Percentiles rank a stretch among this genome's conserved stretches.
Evolutionary conservation across 768 basidiomycete genomes (phyloP).

Genomic region (Mycena crocata): DNA sequence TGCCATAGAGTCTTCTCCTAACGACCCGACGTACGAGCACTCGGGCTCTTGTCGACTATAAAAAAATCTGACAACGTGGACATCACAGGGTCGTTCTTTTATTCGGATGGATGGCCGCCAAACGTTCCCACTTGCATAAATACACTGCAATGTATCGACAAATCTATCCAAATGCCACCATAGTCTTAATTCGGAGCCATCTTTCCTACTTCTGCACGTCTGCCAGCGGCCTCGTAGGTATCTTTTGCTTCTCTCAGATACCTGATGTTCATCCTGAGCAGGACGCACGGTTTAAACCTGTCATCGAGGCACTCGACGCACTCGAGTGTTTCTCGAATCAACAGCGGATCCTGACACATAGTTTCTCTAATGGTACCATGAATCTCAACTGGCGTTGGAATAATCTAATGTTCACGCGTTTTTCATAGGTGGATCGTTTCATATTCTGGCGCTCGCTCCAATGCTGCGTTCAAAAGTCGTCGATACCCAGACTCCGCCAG

Average conservation of each 20-base stretch:
- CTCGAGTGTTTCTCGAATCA: slow-evolving; percentile 46
- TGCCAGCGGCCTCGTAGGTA: background rate
- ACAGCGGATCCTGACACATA: slow-evolving; percentile 56
- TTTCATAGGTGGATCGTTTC: slow-evolving; percentile 53
- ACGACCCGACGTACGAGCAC: slow-evolving; percentile 23
- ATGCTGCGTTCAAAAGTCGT: slow-evolving; percentile 40
- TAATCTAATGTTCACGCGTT: background rate
- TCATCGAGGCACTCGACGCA: slow-evolving; percentile 50
- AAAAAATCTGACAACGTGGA: slow-evolving; percentile 23
- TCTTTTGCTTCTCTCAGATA: background rate
- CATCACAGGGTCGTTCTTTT: slow-evolving; percentile 15
- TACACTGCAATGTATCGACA: slow-evolving; percentile 55
- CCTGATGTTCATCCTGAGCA: background rate
- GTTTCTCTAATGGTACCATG: slow-evolving; percentile 65
- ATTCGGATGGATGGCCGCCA: slow-evolving; percentile 56
- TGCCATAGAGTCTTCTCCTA: background rate
- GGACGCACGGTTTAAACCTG: slow-evolving; percentile 45
- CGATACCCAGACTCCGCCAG: slow-evolving; percentile 20
- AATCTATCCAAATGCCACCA: slow-evolving; percentile 56
- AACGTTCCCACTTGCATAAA: slow-evolving; percentile 57
- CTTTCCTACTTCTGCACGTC: slow-evolving; percentile 44
- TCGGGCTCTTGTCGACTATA: background rate
- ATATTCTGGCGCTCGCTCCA: slow-evolving; percentile 49
- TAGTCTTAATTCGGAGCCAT: slow-evolving; percentile 54
- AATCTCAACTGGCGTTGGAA: background rate